Base-by-base conservation (phyloP, 345 rosid species). In the Lepidium aucheri region DNA sequence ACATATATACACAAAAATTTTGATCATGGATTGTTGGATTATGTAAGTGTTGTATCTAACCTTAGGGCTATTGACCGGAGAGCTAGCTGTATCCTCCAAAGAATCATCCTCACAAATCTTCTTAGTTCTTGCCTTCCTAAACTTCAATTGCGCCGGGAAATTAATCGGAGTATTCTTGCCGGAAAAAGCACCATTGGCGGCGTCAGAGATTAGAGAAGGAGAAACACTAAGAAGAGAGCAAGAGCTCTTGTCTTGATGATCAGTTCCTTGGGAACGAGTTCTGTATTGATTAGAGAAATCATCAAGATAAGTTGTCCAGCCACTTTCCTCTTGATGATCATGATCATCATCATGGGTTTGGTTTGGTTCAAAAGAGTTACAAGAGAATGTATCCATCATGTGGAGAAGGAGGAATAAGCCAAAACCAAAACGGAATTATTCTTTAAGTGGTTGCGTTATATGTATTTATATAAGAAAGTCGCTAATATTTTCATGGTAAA, bases 21-120 rank as follows among this genome's bases (percentile, higher is more conserved):
- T 5, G 55, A 47, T 12, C 6, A 47, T 47, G 42, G 50, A 36
- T 24, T 26, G 1, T 40, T 47, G 28, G 60, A 34, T 65, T 32
- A 36, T 41, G 46, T 42, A n/a, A 56, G 54, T n/a, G 13, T 59
- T 57, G 45, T 72, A 22, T 36, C 63, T 32, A 61, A 86, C 96
- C 89, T 87, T 88, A 56, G 95, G 92, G 68, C 89, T 85, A 47
- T 79, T 85, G 49, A 80, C 86, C 68, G 96, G 95, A 69, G 98
- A 91, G 63, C 86, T 91, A 51, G 96, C 98, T 60, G 98, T 91
- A 58, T 91, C 98, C 69, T 91, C 96, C 75, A 91, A 80, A 45
- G 91, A 86, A 64, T 88, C 91, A 72, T 88, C 96, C 28, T 67
- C 69, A 3, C 43, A 74, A 54, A 88, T 76, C 53, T 80, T 74